These are phyloP conservation scores for Jatropha curcas DNA, from an alignment of 345 rosid species.

Conservation along the genomic window DNA sequence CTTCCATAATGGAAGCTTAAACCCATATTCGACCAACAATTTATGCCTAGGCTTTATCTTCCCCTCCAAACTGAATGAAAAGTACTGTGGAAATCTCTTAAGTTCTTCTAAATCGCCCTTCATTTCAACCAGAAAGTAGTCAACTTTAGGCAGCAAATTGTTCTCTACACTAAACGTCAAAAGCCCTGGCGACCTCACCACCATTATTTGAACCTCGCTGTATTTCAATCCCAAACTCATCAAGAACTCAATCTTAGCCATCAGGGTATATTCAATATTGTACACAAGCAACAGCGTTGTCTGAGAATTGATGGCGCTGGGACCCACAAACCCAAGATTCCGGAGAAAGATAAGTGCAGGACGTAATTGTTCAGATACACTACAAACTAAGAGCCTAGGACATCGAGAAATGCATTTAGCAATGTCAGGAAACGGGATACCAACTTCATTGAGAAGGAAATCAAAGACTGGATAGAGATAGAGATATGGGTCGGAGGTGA, in stretches of 20 bases:
- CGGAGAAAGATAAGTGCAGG: constrained; percentile 55
- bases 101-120: constrained; percentile 59
- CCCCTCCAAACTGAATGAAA: constrained; percentile 81
- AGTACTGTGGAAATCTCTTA: constrained; percentile 80
- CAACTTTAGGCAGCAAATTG: constrained; percentile 65
- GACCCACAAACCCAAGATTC: constrained; percentile 58
- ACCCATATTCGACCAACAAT: constrained; percentile 55
- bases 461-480: constrained; percentile 54
- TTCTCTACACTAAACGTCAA: constrained; percentile 68
- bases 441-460: constrained; percentile 65
- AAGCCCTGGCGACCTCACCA: constrained; percentile 70
- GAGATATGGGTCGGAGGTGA: constrained; percentile 60
- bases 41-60: constrained; percentile 81
- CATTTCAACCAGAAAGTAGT: constrained; percentile 63
- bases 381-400: constrained; percentile 57
- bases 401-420: constrained; percentile 64
- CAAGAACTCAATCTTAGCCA: constrained; percentile 59
- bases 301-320: constrained; percentile 40
- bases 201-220: constrained; percentile 65
- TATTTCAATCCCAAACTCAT: constrained; percentile 47
- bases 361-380: constrained; percentile 54
- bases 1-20: constrained; percentile 56
- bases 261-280: constrained; percentile 53
- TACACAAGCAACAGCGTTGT: constrained; percentile 67
- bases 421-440: constrained; percentile 46